Evolutionary conservation across 129 eudicot species (phyloP).

Genomic region (Ambrosia artemisiifolia): DNA sequence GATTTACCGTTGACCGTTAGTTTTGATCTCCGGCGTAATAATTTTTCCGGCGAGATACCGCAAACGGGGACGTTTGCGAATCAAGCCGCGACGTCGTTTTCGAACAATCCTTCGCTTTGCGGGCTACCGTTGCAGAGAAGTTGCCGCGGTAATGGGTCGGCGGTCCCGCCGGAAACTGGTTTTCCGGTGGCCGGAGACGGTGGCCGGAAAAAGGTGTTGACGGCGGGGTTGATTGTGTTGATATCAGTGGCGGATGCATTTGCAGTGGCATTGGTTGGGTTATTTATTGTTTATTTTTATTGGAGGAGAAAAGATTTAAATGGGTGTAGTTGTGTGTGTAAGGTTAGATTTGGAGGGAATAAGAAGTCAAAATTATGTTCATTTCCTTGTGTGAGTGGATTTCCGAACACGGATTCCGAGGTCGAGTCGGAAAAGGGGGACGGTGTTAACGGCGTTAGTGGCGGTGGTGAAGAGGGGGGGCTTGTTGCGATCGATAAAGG

Average conservation of each 20-base stretch:
- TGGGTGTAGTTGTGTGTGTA: conserved; percentile 74
- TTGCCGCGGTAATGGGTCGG: conserved; percentile 36
- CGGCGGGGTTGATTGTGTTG: conserved; percentile 65
- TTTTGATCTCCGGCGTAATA: conserved; percentile 71
- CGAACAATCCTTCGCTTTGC: conserved; percentile 64
- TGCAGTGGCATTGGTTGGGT: conserved; percentile 76
- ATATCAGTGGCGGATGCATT: conserved; percentile 75
- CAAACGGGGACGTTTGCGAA: conserved; percentile 72
- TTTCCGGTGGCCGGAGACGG: conserved; percentile 21
- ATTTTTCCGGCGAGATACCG: conserved; percentile 81
- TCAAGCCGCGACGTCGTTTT: conserved; percentile 89
- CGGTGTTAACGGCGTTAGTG: conserved; percentile 29
- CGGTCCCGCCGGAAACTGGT: conserved; percentile 30
- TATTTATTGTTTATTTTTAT: conserved; percentile 63
- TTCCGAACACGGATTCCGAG: conserved; percentile 54
- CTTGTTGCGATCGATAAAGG: conserved; percentile 86
- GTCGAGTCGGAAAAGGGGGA: conserved; percentile 66
- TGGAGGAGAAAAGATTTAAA: conserved; percentile 74
- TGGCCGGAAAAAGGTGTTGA: conserved; percentile 43
- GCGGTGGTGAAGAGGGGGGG: conserved; percentile 59
- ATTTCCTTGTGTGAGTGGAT: conserved; percentile 53
- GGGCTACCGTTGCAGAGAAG: conserved; percentile 72
- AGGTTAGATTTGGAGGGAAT: conserved; percentile 65
- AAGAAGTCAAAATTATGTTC: conserved; percentile 34
- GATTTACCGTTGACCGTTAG: conserved; percentile 83